These are phyloP conservation scores for Xylaria flabelliformis DNA, from an alignment of 495 filamentous ascomycete genomes.

Conservation along the genomic window DNA sequence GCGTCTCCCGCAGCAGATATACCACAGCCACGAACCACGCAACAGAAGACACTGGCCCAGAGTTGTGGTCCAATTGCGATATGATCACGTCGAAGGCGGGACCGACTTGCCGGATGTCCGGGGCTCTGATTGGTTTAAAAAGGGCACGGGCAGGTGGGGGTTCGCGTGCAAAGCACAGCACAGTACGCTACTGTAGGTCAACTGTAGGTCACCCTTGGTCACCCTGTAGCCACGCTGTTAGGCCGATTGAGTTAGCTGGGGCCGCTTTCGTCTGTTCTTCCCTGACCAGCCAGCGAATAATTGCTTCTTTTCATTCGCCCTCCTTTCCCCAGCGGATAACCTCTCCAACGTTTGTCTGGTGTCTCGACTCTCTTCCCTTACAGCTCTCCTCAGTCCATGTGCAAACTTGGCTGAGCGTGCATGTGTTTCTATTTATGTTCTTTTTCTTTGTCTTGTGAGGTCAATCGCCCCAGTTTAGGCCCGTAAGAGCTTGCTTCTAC, in stretches of 20 bases:
- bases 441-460: slow-evolving; percentile 8
- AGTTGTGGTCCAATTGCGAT: slow-evolving; percentile 1
- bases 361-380: slow-evolving; percentile 9
- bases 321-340: slow-evolving; percentile 26
- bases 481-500: slow-evolving; percentile 1
- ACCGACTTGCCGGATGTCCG: background rate
- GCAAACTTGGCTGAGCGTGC: slow-evolving; percentile 1
- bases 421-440: slow-evolving; percentile 15
- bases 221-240: background rate
- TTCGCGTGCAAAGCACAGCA: slow-evolving; percentile 12
- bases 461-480: slow-evolving; percentile 3
- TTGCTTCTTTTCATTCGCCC: slow-evolving; percentile 31
- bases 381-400: slow-evolving; percentile 22
- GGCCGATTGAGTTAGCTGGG: slow-evolving; percentile 1
- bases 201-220: slow-evolving; percentile 16
- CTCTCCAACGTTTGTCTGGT: slow-evolving; percentile 18
- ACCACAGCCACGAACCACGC: background rate
- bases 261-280: slow-evolving; percentile 21
- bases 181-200: slow-evolving; percentile 23
- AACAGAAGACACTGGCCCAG: background rate
- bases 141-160: background rate
- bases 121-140: background rate
- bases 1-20: background rate
- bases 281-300: slow-evolving; percentile 8
- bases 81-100: slow-evolving; percentile 11